Base-by-base conservation (phyloP, 768 basidiomycete species). In the Kwoniella bestiolae region DNA sequence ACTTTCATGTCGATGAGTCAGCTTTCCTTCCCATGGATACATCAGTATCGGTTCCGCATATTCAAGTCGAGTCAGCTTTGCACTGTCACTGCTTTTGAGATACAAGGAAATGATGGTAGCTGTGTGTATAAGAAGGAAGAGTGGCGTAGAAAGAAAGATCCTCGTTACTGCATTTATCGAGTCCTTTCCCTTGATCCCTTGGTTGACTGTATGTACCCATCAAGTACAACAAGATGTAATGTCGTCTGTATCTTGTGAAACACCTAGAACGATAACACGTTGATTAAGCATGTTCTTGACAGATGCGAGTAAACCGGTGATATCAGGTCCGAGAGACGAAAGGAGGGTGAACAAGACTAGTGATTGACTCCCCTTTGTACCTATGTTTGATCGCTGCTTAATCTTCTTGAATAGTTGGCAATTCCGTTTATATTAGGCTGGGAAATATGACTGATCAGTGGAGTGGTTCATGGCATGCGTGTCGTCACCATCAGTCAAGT, bases 241-340 rank as follows among this genome's bases (percentile, higher is more conserved):
- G 34, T 35, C 6, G 5, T 35, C 34, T 35, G 12, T 35, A 6
- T 12, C 12, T 12, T 35, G 34, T 38, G 11, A 38, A 16, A 9
- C 16, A 38, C 35, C 35, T 11, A 38, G 35, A 38, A 38, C 35
- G 16, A 38, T 6, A 41, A 14, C 38, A 41, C 38, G 38, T 16
- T 18, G 18, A 14, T 41, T 41, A 41, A 41, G 38, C 38, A 41
- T 41, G 38, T 14, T n/a, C 38, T 41, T 41, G 38, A 41, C 5
- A 14, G 35, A 38, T 38, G n/a, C 35, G 35, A 38, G 9, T 38
- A 41, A 41, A 41, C 38, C 38, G 38, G 38, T 11, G 38, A 18
- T 41, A 41, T 14, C 38, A 47, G 46, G 25, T 47, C 46, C 46
- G 46, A 47, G 46, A n/a, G 12, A 21, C 46, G 46, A 47, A 47